Conservation (phyloP, 495 filamentous ascomycete genomes). For the Hypoxylon fragiforme region DNA sequence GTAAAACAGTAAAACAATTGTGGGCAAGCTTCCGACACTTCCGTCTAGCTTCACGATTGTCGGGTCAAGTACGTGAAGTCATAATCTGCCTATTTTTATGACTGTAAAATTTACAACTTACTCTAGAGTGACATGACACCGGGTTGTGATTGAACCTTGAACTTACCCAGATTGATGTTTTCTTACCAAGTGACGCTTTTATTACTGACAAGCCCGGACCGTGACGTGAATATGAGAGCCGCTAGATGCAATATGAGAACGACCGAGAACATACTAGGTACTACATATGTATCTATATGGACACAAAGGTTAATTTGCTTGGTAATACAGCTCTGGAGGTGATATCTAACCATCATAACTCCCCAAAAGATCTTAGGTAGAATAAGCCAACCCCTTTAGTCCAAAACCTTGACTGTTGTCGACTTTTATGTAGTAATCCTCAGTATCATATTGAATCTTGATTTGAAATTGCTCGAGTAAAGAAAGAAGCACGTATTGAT, state of each 20-base stretch:
- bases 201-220: too few species aligned
- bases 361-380: background rate
- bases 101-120: too few species aligned
- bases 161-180: too few species aligned
- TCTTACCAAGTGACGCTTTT: too few species aligned
- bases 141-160: too few species aligned
- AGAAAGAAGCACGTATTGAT: background rate
- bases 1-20: slow-evolving; percentile 15
- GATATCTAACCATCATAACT: background rate
- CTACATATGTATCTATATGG: too few species aligned
- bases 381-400: slow-evolving; percentile 1
- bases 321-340: background rate
- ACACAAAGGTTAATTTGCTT: background rate
- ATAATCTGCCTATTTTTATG: background rate
- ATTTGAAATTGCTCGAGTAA: slow-evolving; percentile 10
- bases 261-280: too few species aligned
- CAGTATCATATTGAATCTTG: slow-evolving; percentile 4
- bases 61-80: slow-evolving; percentile 5
- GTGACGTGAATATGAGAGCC: slow-evolving; percentile 13
- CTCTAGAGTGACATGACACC: too few species aligned
- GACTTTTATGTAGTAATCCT: background rate
- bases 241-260: background rate
- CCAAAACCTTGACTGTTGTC: slow-evolving; percentile 10
- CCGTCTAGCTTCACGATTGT: slow-evolving; percentile 13
- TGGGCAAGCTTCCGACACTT: slow-evolving; percentile 13